Evolutionary conservation across 1,284 basidiomycete species (phyloP), one percentile per base, ranked within the genome.

Genomic region (Fomitopsis pinicola): DNA sequence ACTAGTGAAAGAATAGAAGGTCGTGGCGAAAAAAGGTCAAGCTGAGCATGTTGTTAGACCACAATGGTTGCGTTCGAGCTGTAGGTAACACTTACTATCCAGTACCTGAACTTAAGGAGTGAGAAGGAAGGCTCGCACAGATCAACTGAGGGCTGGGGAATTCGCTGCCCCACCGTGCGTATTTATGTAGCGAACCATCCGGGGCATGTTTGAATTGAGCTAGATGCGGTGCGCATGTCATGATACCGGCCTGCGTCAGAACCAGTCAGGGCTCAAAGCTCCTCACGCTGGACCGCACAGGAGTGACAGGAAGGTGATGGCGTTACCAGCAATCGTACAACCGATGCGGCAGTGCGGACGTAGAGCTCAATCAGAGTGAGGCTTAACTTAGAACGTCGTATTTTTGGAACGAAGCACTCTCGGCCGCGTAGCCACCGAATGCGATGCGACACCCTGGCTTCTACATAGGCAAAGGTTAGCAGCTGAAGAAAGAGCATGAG

Each of bases 61-160:
- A 22, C 14, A 28, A 17, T 1, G 12, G 17, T 3, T n/a, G n/a
- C 1, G 33, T 12, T 22, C 9, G 55, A 44, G 9, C 28, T 14
- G 42, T 15, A 30, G 26, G n/a, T 15, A 22, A 14, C 7, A 56
- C 55, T 56, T 19, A 56, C 55, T 56, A 56, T 56, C 55, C 55
- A 33, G 55, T 56, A 56, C 42, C 26, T 44, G 42, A 35, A 44
- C 55, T 56, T 44, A 40, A 7, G 38, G n/a, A 44, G 42, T 44
- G 55, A 7, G 38, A 38, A 44, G 42, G 15, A 12, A 15, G 55
- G 55, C 55, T 44, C 42, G 36, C 48, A 56, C 40, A 56, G 42
- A 19, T 42, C 55, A 45, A 56, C 55, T 56, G 55, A 44, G 55
- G 55, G 52, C 52, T 54, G 35, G 17, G n/a, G 36, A 54, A 40